Percentiles rank a stretch among this genome's conserved stretches.
phyloP scores from a whole-genome alignment of 75 land plant species.

The Adiantum capillusveneris region DNA sequence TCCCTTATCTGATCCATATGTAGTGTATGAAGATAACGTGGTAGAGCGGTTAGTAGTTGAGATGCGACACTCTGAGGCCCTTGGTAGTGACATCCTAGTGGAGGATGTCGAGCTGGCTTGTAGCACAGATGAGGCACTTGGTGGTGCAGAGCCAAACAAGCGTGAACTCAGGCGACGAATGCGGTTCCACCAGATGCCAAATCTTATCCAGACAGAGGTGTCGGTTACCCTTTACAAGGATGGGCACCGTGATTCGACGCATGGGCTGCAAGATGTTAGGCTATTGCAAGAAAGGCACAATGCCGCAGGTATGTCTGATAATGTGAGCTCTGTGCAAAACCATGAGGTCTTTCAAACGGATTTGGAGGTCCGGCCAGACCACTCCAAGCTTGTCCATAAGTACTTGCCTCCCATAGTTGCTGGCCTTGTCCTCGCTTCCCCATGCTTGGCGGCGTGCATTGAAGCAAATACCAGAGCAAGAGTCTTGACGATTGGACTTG shows the following conservation, averaged over 20 bases:
- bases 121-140: conserved; percentile 1
- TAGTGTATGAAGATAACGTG: conserved; percentile 53
- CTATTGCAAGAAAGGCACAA: background rate
- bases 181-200: conserved; percentile 76
- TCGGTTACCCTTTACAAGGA: conserved; percentile 16
- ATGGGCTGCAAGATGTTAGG: background rate
- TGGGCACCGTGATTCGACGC: background rate
- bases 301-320: too few species aligned
- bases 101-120: conserved; percentile 62
- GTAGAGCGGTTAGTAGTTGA: conserved; percentile 33
- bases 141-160: background rate
- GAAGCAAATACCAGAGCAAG: conserved; percentile 21
- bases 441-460: conserved; percentile 20
- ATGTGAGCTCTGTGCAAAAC: too few species aligned
- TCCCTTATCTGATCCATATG: conserved; percentile 39
- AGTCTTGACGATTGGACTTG: conserved; percentile 70
- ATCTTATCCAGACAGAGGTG: conserved; percentile 74
- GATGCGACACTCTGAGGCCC: conserved; percentile 30
- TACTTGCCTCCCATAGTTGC: conserved; percentile 80
- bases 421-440: conserved; percentile 39
- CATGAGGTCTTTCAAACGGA: too few species aligned
- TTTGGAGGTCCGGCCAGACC: conserved; percentile 14
- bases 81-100: conserved; percentile 63
- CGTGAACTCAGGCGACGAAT: conserved; percentile 47
- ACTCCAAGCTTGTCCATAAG: conserved; percentile 44